Evolutionary conservation across 2,329 filamentous ascomycete genomes (phyloP).

Genomic region (Calcarisporium arbuscula): DNA sequence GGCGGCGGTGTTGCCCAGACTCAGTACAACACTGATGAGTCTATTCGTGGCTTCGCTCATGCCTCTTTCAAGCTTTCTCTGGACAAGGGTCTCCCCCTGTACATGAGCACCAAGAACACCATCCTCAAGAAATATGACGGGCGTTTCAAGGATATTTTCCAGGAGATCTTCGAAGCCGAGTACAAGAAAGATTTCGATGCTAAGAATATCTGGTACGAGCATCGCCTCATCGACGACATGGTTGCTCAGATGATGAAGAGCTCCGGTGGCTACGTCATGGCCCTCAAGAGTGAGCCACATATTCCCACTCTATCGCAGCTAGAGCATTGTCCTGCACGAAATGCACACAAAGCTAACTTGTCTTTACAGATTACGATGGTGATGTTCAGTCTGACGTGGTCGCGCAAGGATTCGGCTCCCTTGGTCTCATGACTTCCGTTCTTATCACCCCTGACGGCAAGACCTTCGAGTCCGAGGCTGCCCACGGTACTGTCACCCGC

Average conservation of each 20-base stretch:
- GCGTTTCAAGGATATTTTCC: constrained; percentile 98
- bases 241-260: constrained; percentile 99
- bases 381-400: constrained; percentile 98
- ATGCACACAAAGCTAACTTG: neutral
- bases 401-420: constrained; percentile 94
- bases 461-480: constrained; percentile 95
- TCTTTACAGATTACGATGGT: constrained; percentile 79
- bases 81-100: constrained; percentile 81
- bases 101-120: constrained; percentile 99
- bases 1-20: constrained; percentile 86
- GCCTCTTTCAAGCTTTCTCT: constrained; percentile 94
- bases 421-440: constrained; percentile 97
- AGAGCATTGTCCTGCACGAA: neutral
- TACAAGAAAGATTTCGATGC: constrained; percentile 88
- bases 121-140: constrained; percentile 99
- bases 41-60: constrained; percentile 90
- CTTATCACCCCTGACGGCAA: constrained; percentile 95
- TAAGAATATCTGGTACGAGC: constrained; percentile 97
- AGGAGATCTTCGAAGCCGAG: constrained; percentile 83
- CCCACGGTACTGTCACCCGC: constrained; percentile 95
- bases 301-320: neutral
- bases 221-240: constrained; percentile 99
- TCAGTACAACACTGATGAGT: constrained; percentile 98
- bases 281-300: constrained; percentile 78
- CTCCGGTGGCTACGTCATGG: constrained; percentile 92